A percentile compares a stretch with the other conserved stretches of the same genome.
Evolutionary conservation across 768 basidiomycete genomes (phyloP).

Genomic region (Dictyophora rubrovolvata): DNA sequence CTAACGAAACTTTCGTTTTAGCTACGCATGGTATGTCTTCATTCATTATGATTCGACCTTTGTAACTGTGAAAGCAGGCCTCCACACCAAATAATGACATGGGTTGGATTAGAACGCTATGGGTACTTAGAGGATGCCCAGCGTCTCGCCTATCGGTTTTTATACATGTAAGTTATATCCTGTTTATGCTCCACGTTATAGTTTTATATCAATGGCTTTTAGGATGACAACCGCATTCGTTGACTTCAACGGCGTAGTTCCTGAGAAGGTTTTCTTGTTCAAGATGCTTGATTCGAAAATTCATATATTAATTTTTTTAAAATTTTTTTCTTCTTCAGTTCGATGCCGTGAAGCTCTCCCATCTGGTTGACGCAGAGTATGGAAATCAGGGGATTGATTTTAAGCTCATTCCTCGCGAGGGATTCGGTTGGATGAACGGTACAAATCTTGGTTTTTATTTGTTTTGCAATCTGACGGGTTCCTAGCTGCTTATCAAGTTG

Average conservation of each 20-base stretch:
- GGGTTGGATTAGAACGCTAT: constrained; percentile 95
- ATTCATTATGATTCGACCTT: neutral
- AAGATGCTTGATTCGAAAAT: neutral
- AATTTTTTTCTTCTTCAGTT: constrained; percentile 38
- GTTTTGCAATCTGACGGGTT: neutral
- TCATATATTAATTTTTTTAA: neutral
- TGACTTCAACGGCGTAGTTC: constrained; percentile 96
- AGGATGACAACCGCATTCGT: constrained; percentile 94
- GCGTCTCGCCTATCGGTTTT: constrained; percentile 86
- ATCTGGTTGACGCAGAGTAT: constrained; percentile 95
- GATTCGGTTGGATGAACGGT: constrained; percentile 99
- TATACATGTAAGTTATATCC: constrained; percentile 70
- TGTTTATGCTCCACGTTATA: neutral
- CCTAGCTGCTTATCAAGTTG: constrained; percentile 89
- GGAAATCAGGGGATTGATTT: constrained; percentile 96
- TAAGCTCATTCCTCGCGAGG: constrained; percentile 93
- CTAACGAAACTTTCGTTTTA: constrained; percentile 19
- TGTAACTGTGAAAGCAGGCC: constrained; percentile 40
- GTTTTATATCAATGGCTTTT: neutral
- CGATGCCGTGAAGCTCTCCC: constrained; percentile 91
- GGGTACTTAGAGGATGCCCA: constrained; percentile 92
- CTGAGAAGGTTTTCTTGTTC: constrained; percentile 70
- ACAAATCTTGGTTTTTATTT: constrained; percentile 17
- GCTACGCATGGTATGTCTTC: constrained; percentile 54
- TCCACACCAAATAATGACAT: constrained; percentile 97